Conservation (phyloP, 768 basidiomycete genomes). For the Tricholoma furcatifolium region DNA sequence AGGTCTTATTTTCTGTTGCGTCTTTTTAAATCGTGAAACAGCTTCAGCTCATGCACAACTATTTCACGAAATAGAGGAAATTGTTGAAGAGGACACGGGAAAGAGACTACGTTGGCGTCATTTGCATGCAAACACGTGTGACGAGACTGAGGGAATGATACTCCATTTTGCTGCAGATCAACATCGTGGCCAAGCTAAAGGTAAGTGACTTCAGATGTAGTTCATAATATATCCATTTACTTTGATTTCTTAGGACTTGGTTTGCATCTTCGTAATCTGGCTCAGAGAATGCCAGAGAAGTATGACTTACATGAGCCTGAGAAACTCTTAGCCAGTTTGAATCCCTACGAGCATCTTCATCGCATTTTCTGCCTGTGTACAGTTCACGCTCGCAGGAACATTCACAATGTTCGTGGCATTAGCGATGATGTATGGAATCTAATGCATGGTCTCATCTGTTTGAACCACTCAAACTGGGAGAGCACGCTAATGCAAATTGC, state of each 20-base stretch:
- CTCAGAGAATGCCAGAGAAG: slow-evolving; percentile 1
- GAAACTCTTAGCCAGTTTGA: slow-evolving; percentile 8
- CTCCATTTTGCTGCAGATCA: too few species aligned
- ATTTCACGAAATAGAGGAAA: too few species aligned
- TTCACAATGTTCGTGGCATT: slow-evolving; percentile 13
- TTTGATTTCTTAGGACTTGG: slow-evolving; percentile 18
- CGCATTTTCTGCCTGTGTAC: slow-evolving; percentile 20
- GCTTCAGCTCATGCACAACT: too few species aligned
- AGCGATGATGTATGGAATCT: slow-evolving; percentile 12
- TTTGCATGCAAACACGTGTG: too few species aligned
- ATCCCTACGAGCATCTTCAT: slow-evolving; percentile 23
- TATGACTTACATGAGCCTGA: slow-evolving; percentile 23
- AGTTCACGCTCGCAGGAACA: slow-evolving; percentile 22
- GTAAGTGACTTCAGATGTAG: slow-evolving; percentile 6
- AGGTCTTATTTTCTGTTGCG: too few species aligned
- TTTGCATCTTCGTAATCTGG: slow-evolving; percentile 17
- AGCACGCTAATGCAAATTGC: slow-evolving; percentile 14
- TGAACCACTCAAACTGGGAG: slow-evolving; percentile 20
- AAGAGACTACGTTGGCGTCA: too few species aligned
- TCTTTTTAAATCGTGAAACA: too few species aligned
- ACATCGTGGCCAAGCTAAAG: slow-evolving; percentile 25
- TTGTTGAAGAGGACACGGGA: too few species aligned
- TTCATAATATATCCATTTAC: neutral
- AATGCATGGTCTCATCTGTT: slow-evolving; percentile 25
- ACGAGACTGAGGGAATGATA: too few species aligned